Evolutionary conservation across 208 protist genomes (phyloP).

Genomic region (Wallacemonas sp.): DNA sequence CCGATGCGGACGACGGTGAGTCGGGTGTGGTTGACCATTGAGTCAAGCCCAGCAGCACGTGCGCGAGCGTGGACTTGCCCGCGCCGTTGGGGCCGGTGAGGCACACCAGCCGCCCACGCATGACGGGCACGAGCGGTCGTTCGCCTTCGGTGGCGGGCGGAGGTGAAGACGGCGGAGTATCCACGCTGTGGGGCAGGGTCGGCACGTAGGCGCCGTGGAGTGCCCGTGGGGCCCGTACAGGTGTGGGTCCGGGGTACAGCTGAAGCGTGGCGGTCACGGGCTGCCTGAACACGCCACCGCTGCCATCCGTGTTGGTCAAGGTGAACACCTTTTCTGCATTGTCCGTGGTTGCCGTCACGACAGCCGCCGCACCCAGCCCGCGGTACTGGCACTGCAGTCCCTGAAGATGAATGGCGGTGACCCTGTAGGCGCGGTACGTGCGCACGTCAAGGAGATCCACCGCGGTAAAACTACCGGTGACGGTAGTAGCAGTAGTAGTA

Average conservation of each 20-base stretch:
- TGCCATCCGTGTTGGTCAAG: no score
- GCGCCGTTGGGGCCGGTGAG: constrained; percentile 47
- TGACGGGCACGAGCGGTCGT: neutral
- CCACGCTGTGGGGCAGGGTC: constrained; percentile 17
- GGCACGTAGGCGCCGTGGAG: no score
- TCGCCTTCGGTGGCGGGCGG: constrained; percentile 10
- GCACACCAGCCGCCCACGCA: constrained; percentile 50
- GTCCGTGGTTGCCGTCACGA: neutral
- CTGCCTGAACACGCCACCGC: neutral
- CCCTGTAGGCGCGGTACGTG: constrained; percentile 5
- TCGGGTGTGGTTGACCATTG: no score
- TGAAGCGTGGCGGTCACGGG: neutral
- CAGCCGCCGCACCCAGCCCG: neutral
- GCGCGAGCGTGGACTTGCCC: constrained; percentile 61
- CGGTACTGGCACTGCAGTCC: constrained; percentile 5
- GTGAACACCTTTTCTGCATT: no score
- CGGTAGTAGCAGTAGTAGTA: no score
- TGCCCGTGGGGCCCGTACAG: no score
- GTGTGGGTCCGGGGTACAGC: neutral
- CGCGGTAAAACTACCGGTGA: no score
- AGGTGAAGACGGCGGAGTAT: constrained; percentile 22
- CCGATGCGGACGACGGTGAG: no score
- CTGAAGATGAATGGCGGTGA: neutral
- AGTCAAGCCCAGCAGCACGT: constrained; percentile 48
- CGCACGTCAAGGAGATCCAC: neutral